Conservation (phyloP, 176 grass and related monocot genomes). For the Oryza punctata region DNA sequence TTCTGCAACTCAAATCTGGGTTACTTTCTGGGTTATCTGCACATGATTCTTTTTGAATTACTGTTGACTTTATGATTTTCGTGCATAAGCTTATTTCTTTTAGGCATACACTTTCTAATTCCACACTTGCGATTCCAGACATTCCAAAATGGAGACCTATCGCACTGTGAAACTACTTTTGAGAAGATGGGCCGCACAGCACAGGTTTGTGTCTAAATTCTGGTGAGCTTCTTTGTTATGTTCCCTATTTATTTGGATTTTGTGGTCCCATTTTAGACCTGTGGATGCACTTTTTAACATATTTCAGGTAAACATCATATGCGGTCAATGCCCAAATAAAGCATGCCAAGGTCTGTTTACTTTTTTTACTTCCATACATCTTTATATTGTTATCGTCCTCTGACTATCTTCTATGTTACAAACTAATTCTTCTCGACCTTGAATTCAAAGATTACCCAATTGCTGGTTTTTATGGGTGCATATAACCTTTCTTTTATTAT, state of each 20-base stretch:
- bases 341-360: constrained; percentile 65
- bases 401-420: background rate
- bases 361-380: constrained; percentile 16
- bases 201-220: constrained; percentile 57
- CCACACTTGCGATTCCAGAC: constrained; percentile 43
- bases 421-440: background rate
- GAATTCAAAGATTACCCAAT: too few relatives aligned
- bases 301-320: constrained; percentile 90
- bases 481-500: too few relatives aligned
- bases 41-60: too few relatives aligned
- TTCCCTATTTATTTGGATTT: background rate
- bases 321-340: constrained; percentile 73
- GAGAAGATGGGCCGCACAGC: constrained; percentile 87
- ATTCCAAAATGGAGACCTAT: constrained; percentile 81
- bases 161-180: constrained; percentile 72
- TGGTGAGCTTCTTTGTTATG: constrained; percentile 12
- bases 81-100: background rate
- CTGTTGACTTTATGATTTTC: background rate
- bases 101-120: constrained; percentile 22
- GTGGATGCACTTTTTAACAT: background rate
- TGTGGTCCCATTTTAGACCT: background rate
- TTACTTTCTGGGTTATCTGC: too few relatives aligned
- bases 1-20: background rate
- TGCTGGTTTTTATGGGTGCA: too few relatives aligned
- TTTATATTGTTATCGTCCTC: background rate